A percentile compares a stretch with the other conserved stretches of the same genome.
Conservation (phyloP, 352 stramenopile species). For the Peronospora tabacina region DNA sequence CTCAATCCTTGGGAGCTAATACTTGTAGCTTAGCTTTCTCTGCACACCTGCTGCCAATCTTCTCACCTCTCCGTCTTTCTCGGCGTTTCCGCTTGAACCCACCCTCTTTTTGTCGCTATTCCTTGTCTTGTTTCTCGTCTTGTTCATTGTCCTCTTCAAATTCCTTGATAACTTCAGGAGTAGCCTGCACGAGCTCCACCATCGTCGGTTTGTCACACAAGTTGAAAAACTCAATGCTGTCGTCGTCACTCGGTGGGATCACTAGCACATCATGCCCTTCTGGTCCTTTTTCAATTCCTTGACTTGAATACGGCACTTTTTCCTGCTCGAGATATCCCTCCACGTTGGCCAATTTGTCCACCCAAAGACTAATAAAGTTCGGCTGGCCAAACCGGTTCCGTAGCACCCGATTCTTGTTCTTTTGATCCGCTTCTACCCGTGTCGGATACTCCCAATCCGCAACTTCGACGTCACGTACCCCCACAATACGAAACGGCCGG, state of each 20-base stretch:
- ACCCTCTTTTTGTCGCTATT: conserved; percentile 4
- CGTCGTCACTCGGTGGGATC: conserved; percentile 54
- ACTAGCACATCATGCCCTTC: conserved; percentile 64
- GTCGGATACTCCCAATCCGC: conserved; percentile 68
- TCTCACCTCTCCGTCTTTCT: not conserved
- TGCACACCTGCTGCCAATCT: not conserved
- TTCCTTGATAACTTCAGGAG: conserved; percentile 67
- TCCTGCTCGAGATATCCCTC: conserved; percentile 59
- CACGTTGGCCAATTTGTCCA: conserved; percentile 64
- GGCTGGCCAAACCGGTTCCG: conserved; percentile 71
- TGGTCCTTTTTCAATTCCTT: conserved; percentile 48
- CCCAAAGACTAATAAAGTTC: conserved; percentile 83
- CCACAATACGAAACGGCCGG: conserved; percentile 69
- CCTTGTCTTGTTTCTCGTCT: conserved; percentile 37
- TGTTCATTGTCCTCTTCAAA: conserved; percentile 50
- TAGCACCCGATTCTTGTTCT: conserved; percentile 46
- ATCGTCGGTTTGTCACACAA: conserved; percentile 70
- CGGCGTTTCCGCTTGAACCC: not conserved
- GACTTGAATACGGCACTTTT: conserved; percentile 48
- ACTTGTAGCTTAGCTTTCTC: conserved; percentile 2
- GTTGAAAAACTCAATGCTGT: conserved; percentile 76
- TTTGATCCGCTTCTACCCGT: conserved; percentile 56
- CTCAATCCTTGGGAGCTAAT: not conserved
- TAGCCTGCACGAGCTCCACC: conserved; percentile 79
- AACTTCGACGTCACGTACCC: conserved; percentile 73